phyloP scores from a whole-genome alignment of 148 eudicot species.

The Chenopodium album region DNA sequence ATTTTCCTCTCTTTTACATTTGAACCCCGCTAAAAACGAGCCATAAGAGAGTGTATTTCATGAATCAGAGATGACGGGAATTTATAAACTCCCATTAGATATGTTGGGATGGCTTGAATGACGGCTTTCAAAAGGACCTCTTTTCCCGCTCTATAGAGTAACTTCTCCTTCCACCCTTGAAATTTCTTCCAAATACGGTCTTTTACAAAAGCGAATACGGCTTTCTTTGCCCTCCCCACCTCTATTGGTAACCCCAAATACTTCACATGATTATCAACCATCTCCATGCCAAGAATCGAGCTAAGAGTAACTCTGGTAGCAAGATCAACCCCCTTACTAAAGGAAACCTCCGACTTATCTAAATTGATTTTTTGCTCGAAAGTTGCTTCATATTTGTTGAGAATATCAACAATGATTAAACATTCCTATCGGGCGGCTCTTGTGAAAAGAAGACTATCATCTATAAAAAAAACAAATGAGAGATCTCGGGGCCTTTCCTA shows the following conservation, averaged over 20 bases:
- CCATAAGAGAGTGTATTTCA: background rate
- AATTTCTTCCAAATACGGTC: background rate
- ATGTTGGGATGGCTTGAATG: too few relatives aligned
- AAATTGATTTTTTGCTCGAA: too few relatives aligned
- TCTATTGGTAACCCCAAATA: background rate
- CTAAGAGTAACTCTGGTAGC: background rate
- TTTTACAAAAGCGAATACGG: background rate
- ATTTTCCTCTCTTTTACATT: too few relatives aligned
- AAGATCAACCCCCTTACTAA: background rate
- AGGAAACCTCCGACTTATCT: too few relatives aligned
- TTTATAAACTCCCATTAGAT: background rate
- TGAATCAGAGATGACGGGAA: background rate
- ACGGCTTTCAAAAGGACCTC: too few relatives aligned
- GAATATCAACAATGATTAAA: too few relatives aligned
- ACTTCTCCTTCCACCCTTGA: too few relatives aligned
- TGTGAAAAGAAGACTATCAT: background rate
- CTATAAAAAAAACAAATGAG: background rate
- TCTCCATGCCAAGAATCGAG: background rate
- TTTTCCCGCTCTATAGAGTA: too few relatives aligned
- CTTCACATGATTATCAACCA: background rate
- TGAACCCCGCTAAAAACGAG: background rate
- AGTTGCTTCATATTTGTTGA: too few relatives aligned
- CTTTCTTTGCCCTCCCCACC: background rate
- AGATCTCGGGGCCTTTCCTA: background rate
- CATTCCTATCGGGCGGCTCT: too few relatives aligned